Percentiles rank a stretch among this genome's conserved stretches.
phyloP scores from a whole-genome alignment of 305 asterid genomes.

The Rubia peregrina region DNA sequence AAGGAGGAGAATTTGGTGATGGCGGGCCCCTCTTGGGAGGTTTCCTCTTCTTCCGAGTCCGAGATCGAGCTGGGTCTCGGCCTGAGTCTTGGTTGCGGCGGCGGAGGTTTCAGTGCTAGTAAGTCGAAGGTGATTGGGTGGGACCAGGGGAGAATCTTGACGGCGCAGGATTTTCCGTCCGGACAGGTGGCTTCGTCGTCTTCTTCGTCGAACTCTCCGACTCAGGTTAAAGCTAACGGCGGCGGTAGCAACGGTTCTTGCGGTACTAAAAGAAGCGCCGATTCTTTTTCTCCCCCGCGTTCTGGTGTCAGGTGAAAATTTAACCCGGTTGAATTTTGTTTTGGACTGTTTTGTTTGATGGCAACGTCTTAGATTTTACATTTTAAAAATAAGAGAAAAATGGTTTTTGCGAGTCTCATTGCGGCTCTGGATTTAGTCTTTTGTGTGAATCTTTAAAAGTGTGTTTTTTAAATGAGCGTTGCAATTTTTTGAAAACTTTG shows the following conservation, averaged over 20 bases:
- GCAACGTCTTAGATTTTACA: no score
- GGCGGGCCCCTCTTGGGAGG: conserved; percentile 43
- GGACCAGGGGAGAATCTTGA: conserved; percentile 54
- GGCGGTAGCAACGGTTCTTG: conserved; percentile 27
- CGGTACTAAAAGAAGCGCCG: conserved; percentile 68
- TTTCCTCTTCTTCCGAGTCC: conserved; percentile 30
- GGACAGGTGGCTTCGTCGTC: conserved; percentile 46
- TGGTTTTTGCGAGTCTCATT: no score
- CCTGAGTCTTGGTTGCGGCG: conserved; percentile 53
- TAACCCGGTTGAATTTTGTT: not conserved
- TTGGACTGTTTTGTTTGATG: not conserved
- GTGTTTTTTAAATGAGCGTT: no score
- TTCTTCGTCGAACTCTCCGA: conserved; percentile 37
- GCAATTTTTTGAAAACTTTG: not conserved
- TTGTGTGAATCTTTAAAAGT: no score
- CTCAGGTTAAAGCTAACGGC: conserved; percentile 27
- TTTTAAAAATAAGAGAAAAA: no score
- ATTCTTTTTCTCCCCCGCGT: conserved; percentile 70
- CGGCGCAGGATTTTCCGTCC: conserved; percentile 43
- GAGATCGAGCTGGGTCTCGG: conserved; percentile 79
- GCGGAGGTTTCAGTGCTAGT: conserved; percentile 6
- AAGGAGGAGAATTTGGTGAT: conserved; percentile 31
- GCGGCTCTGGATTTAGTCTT: no score
- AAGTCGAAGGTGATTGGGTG: conserved; percentile 29
- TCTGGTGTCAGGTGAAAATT: conserved; percentile 45